Percentiles rank a stretch among this genome's conserved stretches.
These are phyloP conservation scores for Teunomyces pallodes DNA, from an alignment of 805 yeast genomes.

Conservation along the genomic window DNA sequence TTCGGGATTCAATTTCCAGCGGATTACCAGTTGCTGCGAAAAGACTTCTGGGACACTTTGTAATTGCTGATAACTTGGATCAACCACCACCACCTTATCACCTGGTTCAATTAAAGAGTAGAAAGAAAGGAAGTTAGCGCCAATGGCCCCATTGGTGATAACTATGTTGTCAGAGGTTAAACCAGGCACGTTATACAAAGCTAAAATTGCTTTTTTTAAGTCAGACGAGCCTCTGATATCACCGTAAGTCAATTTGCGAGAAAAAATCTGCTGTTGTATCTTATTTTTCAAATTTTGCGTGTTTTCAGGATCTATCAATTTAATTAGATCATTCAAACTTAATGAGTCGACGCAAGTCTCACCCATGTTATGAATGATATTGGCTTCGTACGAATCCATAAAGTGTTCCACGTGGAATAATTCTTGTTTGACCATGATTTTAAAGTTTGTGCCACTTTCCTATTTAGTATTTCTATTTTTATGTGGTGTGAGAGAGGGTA, in stretches of 20 bases:
- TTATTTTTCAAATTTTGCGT: neutral
- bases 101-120: constrained; percentile 43
- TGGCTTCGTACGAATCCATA: constrained; percentile 49
- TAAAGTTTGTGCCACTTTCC: neutral
- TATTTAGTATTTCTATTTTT: neutral
- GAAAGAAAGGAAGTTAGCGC: constrained; percentile 48
- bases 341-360: constrained; percentile 53
- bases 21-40: constrained; percentile 34
- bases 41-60: constrained; percentile 47
- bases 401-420: constrained; percentile 52
- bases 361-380: constrained; percentile 42
- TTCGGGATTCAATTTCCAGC: constrained; percentile 29
- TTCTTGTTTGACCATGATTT: constrained; percentile 39
- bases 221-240: constrained; percentile 45
- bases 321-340: constrained; percentile 21
- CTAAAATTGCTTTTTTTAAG: constrained; percentile 34
- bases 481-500: neutral
- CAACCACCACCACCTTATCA: constrained; percentile 48
- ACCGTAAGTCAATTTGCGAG: constrained; percentile 41
- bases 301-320: neutral
- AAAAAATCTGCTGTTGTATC: neutral
- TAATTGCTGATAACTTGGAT: constrained; percentile 52
- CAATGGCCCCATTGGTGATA: constrained; percentile 56
- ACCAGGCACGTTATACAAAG: constrained; percentile 27
- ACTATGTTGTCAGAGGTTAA: constrained; percentile 37